Base-by-base conservation (phyloP, 306 rosid genomes). In the Trifolium pratense region DNA sequence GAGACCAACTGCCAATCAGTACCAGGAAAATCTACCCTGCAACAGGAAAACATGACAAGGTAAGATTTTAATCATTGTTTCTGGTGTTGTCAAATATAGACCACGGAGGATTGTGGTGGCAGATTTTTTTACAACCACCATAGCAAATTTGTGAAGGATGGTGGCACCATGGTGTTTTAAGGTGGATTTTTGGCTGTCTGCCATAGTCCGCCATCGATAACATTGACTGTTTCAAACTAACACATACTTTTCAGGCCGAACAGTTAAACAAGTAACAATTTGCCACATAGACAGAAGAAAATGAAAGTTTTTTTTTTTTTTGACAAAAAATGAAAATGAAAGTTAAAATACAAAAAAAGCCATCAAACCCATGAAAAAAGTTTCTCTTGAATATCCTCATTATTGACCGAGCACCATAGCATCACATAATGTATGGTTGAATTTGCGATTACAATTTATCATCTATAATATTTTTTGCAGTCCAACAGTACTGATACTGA, bases 1-100 rank as follows among this genome's bases (percentile, higher is more conserved):
- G 92, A 89, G 70, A 94, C 97, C 84, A 83, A 76, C 29, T 87
- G 83, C 98, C 98, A 94, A 77, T 91, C 98, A 32, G 97, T 91
- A 81, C 96, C 96, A 39, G 89, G 79, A 73, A 94, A 76, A 76
- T 82, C 80, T 63, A 81, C 87, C 97, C 98, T 94, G 58, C 43
- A 40, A 78, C 36, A 74, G 46, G 58, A 51, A 77, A 64, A 80
- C 37, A 75, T 16, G 26, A 69, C 5, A 80, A 21, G 37, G 39
- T 74, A 74, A 70, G 25, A 13, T 55, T 40, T 12, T 1, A 25
- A 53, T 69, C 56, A 29, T 42, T 67, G 36, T 6, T 11, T 56
- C 34, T 1, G n/a, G 49, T 43, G 49, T 43, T 4, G 49, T 43
- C 49, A 43, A 43, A 43, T 43, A 43, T 43, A 1, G 7, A 16